Evolutionary conservation across 2,329 filamentous ascomycete genomes (phyloP), one percentile per base, ranked within the genome.

Genomic region (Aspergillus sp.): DNA sequence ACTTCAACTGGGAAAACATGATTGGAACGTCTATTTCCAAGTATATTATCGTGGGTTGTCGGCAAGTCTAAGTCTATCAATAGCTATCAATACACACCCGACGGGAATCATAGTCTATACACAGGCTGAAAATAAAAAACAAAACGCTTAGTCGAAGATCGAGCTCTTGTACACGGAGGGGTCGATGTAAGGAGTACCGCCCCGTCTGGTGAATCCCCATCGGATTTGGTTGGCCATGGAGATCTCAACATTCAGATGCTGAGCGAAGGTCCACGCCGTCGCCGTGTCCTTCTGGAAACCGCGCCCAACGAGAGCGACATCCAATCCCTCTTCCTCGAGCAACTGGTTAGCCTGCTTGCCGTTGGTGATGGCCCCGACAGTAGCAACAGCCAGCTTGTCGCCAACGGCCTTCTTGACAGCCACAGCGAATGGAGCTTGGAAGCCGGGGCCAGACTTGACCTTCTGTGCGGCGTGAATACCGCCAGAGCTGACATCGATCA

Each of bases 281-380:
- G 87, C 83, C 0, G 90, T 86, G 61, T 95, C 88, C 64, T 88
- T 82, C 69, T 94, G 76, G 68, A 93, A 93, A 61, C 86, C 84
- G 48, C 88, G 76, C 0, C 81, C 90, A 1, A 85, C 76, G 13
- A 91, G 75, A 0, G 85, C 82, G 13, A 90, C 66, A 62, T 96
- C 90, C 49, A 83, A 58, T 52, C 69, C 66, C 5, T 71, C 65
- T 51, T 71, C 66, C 49, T 80, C 72, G 2, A 81, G 62, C 60
- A 85, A 49, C 72, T 80, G 54, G 75, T 82, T 78, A 4, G 88
- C 89, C 64, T 85, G 77, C 58, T 82, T 79, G 2, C 83, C 85
- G 25, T 79, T 79, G 33, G 78, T 83, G 58, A 95, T 86, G 49
- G 79, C 73, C 3, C 90, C 90, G 1, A 95, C 89, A 3, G 84